Conservation (phyloP, 202 grass and related monocot genomes). For the Saccharum hybrid region DNA sequence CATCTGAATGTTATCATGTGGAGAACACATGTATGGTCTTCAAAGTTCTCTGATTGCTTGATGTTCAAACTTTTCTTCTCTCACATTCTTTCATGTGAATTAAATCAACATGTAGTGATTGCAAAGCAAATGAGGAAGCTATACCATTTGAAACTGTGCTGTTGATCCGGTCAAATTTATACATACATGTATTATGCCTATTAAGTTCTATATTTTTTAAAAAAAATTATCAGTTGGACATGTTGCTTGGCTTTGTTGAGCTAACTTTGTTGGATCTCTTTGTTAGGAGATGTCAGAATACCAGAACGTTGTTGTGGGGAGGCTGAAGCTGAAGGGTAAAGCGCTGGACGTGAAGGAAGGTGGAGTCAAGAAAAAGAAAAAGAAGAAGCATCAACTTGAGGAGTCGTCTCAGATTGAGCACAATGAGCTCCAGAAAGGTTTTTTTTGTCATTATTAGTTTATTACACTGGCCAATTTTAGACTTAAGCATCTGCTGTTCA, state of each 20-base stretch:
- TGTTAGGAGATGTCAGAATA: conserved; percentile 75
- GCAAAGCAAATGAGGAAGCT: conserved; percentile 31
- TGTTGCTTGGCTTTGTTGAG: background rate
- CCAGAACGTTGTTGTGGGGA: conserved; percentile 79
- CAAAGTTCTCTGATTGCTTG: conserved; percentile 61
- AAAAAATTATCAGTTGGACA: background rate
- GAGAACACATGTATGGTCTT: conserved; percentile 53
- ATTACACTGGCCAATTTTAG: background rate
- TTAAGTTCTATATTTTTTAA: background rate
- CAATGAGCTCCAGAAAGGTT: conserved; percentile 60
- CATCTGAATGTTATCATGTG: conserved; percentile 44
- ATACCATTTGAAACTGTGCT: conserved; percentile 12
- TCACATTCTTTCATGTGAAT: background rate
- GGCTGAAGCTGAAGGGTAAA: conserved; percentile 93
- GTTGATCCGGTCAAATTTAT: background rate
- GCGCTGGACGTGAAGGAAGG: conserved; percentile 85
- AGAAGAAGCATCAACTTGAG: conserved; percentile 57
- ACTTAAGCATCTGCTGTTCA: background rate
- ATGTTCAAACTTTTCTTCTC: background rate
- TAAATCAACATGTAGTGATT: background rate
- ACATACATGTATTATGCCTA: background rate
- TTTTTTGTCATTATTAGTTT: background rate
- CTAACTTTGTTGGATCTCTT: background rate
- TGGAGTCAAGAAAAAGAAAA: conserved; percentile 85
- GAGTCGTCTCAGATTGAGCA: conserved; percentile 54